Conservation (phyloP, 441 rosid genomes). For the Gossypium schwendimanii region DNA sequence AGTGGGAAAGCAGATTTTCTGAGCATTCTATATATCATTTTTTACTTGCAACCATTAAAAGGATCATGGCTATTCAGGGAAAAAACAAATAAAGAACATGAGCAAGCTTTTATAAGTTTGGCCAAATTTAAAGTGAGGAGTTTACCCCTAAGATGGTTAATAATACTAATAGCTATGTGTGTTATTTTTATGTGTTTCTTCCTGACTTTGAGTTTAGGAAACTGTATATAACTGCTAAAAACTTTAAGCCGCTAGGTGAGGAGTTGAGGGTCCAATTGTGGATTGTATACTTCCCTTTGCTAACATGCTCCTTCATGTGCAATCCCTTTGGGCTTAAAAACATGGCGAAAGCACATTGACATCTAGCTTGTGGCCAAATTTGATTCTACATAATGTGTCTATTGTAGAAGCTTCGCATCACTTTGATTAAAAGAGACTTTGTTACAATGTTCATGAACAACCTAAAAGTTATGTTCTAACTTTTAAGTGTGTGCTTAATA, state of each 20-base stretch:
- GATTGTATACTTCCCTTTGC: background rate
- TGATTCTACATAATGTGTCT: background rate
- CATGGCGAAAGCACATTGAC: background rate
- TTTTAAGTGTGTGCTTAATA: background rate
- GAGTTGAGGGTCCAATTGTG: background rate
- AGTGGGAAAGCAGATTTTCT: background rate
- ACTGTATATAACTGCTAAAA: background rate
- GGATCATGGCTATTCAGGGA: background rate
- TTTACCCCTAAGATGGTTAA: background rate
- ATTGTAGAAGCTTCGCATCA: background rate
- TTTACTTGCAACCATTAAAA: background rate
- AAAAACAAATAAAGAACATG: background rate
- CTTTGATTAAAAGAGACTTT: background rate
- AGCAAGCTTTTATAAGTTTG: background rate
- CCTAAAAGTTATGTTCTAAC: background rate
- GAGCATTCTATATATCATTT: background rate
- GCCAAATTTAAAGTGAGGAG: background rate
- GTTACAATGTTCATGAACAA: background rate
- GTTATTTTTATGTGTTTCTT: background rate
- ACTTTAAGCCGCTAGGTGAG: background rate
- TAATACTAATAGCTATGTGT: background rate
- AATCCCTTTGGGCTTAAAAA: background rate
- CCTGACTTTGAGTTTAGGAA: background rate
- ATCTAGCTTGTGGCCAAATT: background rate
- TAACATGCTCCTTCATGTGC: background rate